Evolutionary conservation across 257 asterid genomes (phyloP).

Genomic region (Anisodus tanguticus): DNA sequence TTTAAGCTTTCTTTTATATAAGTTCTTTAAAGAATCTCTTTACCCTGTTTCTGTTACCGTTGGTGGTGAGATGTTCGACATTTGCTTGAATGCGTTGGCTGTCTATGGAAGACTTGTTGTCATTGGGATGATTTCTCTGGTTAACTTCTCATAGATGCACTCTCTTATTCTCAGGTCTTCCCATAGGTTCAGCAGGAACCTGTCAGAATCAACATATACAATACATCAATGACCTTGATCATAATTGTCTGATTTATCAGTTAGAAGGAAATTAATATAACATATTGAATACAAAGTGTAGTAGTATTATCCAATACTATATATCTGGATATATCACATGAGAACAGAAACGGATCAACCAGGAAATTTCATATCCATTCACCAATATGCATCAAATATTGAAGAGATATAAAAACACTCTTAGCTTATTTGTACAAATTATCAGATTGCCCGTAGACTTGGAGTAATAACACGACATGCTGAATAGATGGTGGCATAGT

Average conservation of each 20-base stretch:
- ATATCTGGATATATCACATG: neutral
- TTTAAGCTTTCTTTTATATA: neutral
- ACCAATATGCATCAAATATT: no score
- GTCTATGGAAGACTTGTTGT: constrained; percentile 85
- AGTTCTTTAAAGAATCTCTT: neutral
- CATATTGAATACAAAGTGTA: neutral
- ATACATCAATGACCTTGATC: neutral
- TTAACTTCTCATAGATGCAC: constrained; percentile 35
- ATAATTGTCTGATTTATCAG: neutral
- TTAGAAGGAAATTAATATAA: no score
- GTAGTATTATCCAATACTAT: neutral
- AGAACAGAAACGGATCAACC: neutral
- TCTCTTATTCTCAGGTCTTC: constrained; percentile 38
- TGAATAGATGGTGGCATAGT: no score
- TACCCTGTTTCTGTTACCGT: constrained; percentile 37
- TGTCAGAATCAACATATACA: constrained; percentile 39
- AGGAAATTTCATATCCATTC: neutral
- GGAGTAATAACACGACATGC: no score
- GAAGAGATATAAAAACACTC: no score
- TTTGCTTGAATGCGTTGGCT: constrained; percentile 87
- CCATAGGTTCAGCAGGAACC: constrained; percentile 61
- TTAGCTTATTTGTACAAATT: no score
- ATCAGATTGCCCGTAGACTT: no score
- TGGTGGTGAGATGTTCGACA: constrained; percentile 90
- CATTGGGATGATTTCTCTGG: constrained; percentile 97